A percentile compares a stretch with the other conserved stretches of the same genome.
These are phyloP conservation scores for Gremmenia infestans DNA, from an alignment of 2,329 filamentous ascomycete genomes.

Conservation along the genomic window DNA sequence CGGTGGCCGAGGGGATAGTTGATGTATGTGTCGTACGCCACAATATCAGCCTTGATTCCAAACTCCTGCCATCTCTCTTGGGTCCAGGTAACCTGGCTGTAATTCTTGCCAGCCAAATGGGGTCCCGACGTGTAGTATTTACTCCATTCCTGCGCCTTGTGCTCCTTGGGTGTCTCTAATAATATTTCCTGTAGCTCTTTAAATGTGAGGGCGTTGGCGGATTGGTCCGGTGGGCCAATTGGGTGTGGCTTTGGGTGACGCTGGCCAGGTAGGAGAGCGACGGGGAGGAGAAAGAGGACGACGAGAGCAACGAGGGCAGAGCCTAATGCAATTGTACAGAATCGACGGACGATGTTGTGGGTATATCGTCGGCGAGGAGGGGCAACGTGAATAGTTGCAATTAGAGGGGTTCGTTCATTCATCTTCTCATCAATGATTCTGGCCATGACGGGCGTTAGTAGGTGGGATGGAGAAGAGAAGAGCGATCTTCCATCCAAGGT, in stretches of 20 bases:
- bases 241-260: constrained; percentile 31
- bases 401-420: constrained; percentile 57
- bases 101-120: constrained; percentile 73
- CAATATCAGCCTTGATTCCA: constrained; percentile 59
- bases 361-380: constrained; percentile 50
- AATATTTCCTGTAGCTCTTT: constrained; percentile 52
- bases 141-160: constrained; percentile 65
- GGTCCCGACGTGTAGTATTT: constrained; percentile 72
- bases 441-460: constrained; percentile 8
- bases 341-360: constrained; percentile 57
- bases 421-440: constrained; percentile 22
- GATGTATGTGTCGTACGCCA: constrained; percentile 70
- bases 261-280: constrained; percentile 38
- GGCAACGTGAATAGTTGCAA: constrained; percentile 56
- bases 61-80: constrained; percentile 67
- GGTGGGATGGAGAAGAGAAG: neutral
- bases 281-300: constrained; percentile 41
- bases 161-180: constrained; percentile 51
- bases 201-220: constrained; percentile 33
- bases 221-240: constrained; percentile 8
- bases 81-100: constrained; percentile 69
- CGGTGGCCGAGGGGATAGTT: constrained; percentile 72
- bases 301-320: constrained; percentile 44
- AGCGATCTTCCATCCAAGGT: no score
- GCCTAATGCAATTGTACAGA: constrained; percentile 58